phyloP scores from a whole-genome alignment of 495 filamentous ascomycete species.

The Lasiosphaeria ovina region DNA sequence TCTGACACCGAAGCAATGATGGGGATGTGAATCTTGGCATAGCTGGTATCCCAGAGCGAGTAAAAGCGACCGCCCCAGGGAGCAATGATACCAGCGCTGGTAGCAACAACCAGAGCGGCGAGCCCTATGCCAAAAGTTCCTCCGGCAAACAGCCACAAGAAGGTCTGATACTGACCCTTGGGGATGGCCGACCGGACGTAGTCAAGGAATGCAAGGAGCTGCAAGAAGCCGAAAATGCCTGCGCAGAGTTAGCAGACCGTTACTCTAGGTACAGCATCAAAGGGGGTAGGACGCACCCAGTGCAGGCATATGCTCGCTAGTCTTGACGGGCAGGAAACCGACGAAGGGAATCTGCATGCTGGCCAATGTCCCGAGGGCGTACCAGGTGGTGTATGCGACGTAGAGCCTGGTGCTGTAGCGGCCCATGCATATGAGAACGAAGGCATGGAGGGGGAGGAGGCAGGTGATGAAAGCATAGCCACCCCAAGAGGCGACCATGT shows the following conservation, averaged over 20 bases:
- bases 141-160: conserved; percentile 75
- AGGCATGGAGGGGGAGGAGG: conserved; percentile 90
- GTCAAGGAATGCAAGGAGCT: conserved; percentile 91
- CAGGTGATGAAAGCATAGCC: conserved; percentile 99
- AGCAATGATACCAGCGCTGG: conserved; percentile 84
- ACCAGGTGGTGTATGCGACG: conserved; percentile 97
- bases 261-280: neutral
- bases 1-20: conserved; percentile 99
- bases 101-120: conserved; percentile 71
- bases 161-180: conserved; percentile 89
- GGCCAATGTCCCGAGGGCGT: conserved; percentile 89
- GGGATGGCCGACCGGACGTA: conserved; percentile 84
- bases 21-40: conserved; percentile 99
- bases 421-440: conserved; percentile 96
- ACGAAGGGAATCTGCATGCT: conserved; percentile 99
- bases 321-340: conserved; percentile 92
- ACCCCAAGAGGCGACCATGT: conserved; percentile 99
- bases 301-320: conserved; percentile 98
- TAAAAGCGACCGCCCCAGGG: conserved; percentile 99
- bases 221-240: conserved; percentile 95
- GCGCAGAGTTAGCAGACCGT: conserved; percentile 29
- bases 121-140: conserved; percentile 62
- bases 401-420: conserved; percentile 92
- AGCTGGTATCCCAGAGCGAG: conserved; percentile 98
- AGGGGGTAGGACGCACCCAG: conserved; percentile 60